Base-by-base conservation (phyloP, 164 flowering plant genomes). In the Sedum album region DNA sequence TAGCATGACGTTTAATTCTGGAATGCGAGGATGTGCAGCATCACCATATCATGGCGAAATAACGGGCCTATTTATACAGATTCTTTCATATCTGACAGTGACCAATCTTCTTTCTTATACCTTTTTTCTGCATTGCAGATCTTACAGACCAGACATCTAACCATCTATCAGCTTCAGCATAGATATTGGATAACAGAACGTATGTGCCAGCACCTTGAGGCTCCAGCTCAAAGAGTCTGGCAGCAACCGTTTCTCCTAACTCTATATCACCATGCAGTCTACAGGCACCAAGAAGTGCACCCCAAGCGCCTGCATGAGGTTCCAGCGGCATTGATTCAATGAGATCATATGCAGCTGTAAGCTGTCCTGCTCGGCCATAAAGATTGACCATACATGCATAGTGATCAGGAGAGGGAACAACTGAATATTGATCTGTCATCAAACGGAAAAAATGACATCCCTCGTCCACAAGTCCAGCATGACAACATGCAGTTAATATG, bases 251-350 rank as follows among this genome's bases (percentile, higher is more conserved):
- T 79, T 86, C 79, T 14, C 81, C 93, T 55, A 88, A 65, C 42
- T 80, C 84, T 41, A 71, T 57, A 63, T 86, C 78, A 48, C 80
- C 31, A 67, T 85, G 76, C 57, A 77, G 48, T 64, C 73, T 78
- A 76, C 90, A 86, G 10, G 82, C 93, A 67, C 84, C 82, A 65
- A 88, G 88, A 68, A 86, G 83, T 15, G 93, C 83, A 66, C 86
- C 93, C 89, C 89, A 86, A 2, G 82, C 85, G 75, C 85, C 76
- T 30, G 83, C 85, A 66, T 83, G 79, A 15, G 81, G 81, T 71
- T 81, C 86, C 70, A 78, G 70, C 18, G 90, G 88, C 84, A 81
- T 76, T 61, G 75, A 72, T 33, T 72, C 77, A 61, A 88, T 23
- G 53, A 88, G 80, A 48, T 88, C 84, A 75, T 79, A 83, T 28